These are phyloP conservation scores for Penicillium sp. DNA, from an alignment of 2,329 filamentous ascomycete species.

Conservation along the genomic window DNA sequence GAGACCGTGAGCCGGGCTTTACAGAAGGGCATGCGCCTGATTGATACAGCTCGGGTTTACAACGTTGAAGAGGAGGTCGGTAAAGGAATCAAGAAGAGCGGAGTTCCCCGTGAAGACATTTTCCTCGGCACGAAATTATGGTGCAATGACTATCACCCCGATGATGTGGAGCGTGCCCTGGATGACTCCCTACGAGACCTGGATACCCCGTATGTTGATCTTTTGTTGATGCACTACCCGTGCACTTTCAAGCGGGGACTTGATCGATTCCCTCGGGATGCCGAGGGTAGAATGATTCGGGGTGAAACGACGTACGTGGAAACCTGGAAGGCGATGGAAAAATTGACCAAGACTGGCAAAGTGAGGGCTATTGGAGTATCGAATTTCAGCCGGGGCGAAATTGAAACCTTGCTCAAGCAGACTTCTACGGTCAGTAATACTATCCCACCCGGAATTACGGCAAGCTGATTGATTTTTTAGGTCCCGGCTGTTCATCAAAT, in stretches of 20 bases:
- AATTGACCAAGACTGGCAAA: slow-evolving; percentile 24
- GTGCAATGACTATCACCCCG: slow-evolving; percentile 61
- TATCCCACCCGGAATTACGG: too few species aligned
- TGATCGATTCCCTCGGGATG: slow-evolving; percentile 49
- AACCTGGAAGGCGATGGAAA: slow-evolving; percentile 39
- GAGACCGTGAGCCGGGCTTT: slow-evolving; percentile 44
- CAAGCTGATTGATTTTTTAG: slow-evolving; percentile 32
- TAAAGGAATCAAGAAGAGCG: slow-evolving; percentile 56
- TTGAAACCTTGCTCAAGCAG: slow-evolving; percentile 42
- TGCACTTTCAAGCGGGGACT: slow-evolving; percentile 19
- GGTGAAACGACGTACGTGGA: slow-evolving; percentile 55
- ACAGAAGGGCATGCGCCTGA: slow-evolving; percentile 38
- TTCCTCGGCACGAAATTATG: slow-evolving; percentile 62
- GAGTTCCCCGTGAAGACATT: neutral
- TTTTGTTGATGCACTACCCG: slow-evolving; percentile 65
- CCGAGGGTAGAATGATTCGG: slow-evolving; percentile 57
- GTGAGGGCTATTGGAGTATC: slow-evolving; percentile 23
- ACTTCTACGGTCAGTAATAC: slow-evolving; percentile 12
- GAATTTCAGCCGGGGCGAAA: slow-evolving; percentile 30
- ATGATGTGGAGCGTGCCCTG: slow-evolving; percentile 63
- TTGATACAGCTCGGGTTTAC: slow-evolving; percentile 45
- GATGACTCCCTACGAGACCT: slow-evolving; percentile 62
- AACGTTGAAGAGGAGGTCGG: slow-evolving; percentile 63
- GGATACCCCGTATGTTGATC: slow-evolving; percentile 65
- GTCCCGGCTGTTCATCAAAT: slow-evolving; percentile 66